These are phyloP conservation scores for Collybiopsis luxurians DNA, from an alignment of 768 basidiomycete species.

Conservation along the genomic window DNA sequence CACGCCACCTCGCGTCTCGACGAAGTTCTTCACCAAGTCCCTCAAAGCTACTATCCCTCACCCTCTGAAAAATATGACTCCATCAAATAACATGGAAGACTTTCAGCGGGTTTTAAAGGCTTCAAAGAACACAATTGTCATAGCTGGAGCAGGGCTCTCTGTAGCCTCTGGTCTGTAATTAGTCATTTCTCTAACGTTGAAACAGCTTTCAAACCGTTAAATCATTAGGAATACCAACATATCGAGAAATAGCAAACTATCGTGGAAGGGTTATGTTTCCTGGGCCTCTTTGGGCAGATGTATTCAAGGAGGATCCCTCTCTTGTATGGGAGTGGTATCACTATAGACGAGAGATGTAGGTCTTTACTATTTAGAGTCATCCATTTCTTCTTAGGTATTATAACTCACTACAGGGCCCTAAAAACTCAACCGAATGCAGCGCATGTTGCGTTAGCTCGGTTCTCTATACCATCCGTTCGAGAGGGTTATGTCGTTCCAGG, in stretches of 20 bases:
- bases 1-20: too few relatives aligned
- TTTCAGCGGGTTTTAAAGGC: constrained; percentile 10
- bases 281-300: constrained; percentile 48
- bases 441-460: constrained; percentile 46
- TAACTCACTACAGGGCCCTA: constrained; percentile 35
- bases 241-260: constrained; percentile 49
- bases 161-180: constrained; percentile 20
- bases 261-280: constrained; percentile 51
- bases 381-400: neutral
- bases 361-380: neutral
- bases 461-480: constrained; percentile 38
- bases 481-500: constrained; percentile 33
- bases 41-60: too few relatives aligned
- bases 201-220: constrained; percentile 1
- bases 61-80: too few relatives aligned
- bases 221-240: constrained; percentile 42
- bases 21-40: too few relatives aligned
- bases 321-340: constrained; percentile 68
- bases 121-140: constrained; percentile 19
- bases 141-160: constrained; percentile 22
- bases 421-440: constrained; percentile 52
- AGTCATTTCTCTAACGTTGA: neutral
- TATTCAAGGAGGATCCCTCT: constrained; percentile 46
- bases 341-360: constrained; percentile 50
- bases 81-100: neutral